These are phyloP conservation scores for Acrocalymma vagum DNA, from an alignment of 2,329 filamentous ascomycete species.

Conservation along the genomic window DNA sequence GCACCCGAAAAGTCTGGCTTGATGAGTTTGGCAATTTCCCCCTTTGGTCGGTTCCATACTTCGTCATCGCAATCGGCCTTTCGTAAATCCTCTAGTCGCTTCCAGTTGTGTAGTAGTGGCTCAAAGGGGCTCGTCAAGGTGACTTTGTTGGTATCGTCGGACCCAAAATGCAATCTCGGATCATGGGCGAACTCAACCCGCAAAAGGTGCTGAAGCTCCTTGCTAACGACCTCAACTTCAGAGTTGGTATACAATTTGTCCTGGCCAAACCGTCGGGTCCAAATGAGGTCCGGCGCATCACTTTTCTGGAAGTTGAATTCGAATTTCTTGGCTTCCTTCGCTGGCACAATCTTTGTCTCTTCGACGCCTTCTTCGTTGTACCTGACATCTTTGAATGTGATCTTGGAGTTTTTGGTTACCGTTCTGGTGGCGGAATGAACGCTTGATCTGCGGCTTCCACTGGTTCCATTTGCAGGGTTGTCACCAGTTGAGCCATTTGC, in stretches of 20 bases:
- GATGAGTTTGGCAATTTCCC: conserved; percentile 2
- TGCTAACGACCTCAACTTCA: conserved; percentile 12
- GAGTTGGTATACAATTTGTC: conserved; percentile 14
- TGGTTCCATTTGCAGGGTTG: too few relatives aligned
- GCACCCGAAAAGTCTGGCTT: too few relatives aligned
- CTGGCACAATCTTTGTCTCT: conserved; percentile 9
- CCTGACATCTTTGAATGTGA: too few relatives aligned
- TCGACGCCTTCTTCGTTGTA: too few relatives aligned
- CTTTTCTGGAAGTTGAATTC: conserved; percentile 5
- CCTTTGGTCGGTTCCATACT: background rate
- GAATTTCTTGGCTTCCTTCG: conserved; percentile 10
- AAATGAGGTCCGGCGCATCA: conserved; percentile 8
- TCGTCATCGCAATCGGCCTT: conserved; percentile 1
- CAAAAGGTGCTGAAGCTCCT: conserved; percentile 12
- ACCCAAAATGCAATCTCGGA: conserved; percentile 13
- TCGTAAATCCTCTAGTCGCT: conserved; percentile 3
- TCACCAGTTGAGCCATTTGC: too few relatives aligned
- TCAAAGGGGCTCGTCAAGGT: conserved; percentile 15
- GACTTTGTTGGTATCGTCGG: conserved; percentile 8
- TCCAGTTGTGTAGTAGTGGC: conserved; percentile 17
- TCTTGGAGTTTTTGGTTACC: too few relatives aligned
- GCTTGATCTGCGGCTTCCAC: too few relatives aligned
- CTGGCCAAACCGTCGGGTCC: conserved; percentile 11
- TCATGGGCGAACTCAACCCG: conserved; percentile 10
- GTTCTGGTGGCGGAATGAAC: too few relatives aligned